These are phyloP conservation scores for Lachnellula suecica DNA, from an alignment of 2,329 filamentous ascomycete species.

Conservation along the genomic window DNA sequence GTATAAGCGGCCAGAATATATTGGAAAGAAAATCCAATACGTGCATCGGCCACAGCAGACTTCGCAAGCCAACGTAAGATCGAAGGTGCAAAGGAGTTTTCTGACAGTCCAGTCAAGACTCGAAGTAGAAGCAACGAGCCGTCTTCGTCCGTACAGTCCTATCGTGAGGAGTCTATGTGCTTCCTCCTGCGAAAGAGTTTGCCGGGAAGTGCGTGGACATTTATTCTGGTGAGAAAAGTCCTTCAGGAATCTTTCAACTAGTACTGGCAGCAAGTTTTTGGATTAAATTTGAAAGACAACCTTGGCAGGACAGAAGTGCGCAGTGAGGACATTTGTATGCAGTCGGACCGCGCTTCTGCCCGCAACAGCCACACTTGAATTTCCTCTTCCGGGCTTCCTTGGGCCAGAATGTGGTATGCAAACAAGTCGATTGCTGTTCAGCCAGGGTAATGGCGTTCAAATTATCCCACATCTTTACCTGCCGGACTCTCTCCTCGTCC, in stretches of 20 bases:
- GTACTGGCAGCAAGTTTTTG: not conserved
- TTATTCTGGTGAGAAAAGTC: not conserved
- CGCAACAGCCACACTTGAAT: conserved; percentile 18
- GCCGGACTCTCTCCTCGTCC: conserved; percentile 1
- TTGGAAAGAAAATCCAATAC: too few species aligned
- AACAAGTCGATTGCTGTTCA: conserved; percentile 17
- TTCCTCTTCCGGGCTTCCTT: conserved; percentile 18
- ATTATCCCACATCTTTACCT: conserved; percentile 7
- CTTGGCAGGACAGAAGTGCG: conserved; percentile 12
- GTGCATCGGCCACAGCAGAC: too few species aligned
- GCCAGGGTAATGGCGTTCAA: conserved; percentile 5
- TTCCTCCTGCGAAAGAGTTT: too few species aligned
- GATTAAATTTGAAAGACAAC: conserved; percentile 8
- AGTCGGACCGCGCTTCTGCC: conserved; percentile 16
- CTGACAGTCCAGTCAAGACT: too few species aligned
- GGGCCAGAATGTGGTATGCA: conserved; percentile 18
- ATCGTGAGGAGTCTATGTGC: too few species aligned
- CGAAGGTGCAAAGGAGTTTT: too few species aligned
- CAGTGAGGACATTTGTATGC: conserved; percentile 20
- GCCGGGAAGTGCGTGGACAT: not conserved
- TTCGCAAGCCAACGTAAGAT: too few species aligned
- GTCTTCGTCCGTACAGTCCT: too few species aligned
- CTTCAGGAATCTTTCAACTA: not conserved
- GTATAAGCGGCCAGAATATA: too few species aligned
- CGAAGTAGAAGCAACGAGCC: too few species aligned